These are phyloP conservation scores for Thermomyces lanuginosus DNA, from an alignment of 2,329 filamentous ascomycete species.

Conservation along the genomic window DNA sequence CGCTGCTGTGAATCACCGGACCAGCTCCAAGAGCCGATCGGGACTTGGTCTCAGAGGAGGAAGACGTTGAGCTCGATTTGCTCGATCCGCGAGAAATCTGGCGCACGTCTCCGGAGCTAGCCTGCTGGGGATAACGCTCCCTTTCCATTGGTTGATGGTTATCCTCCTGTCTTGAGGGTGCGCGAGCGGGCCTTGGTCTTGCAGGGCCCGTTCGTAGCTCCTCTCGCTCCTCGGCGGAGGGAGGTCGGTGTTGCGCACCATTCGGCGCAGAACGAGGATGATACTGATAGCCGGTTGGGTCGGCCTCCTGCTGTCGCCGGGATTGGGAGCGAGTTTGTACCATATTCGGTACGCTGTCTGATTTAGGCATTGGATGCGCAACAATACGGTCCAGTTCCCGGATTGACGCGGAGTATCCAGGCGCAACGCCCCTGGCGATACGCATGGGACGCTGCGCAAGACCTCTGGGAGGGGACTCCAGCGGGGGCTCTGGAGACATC, in stretches of 20 bases:
- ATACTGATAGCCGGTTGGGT: too few relatives aligned
- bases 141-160: slow-evolving; percentile 1
- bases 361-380: slow-evolving; percentile 15
- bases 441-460: slow-evolving; percentile 26
- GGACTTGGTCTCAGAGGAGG: slow-evolving; percentile 12
- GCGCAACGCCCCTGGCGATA: slow-evolving; percentile 18
- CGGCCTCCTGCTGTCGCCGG: slow-evolving; percentile 18
- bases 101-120: not conserved
- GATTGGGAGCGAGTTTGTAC: slow-evolving; percentile 29
- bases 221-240: slow-evolving; percentile 10
- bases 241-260: slow-evolving; percentile 10
- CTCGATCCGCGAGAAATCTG: slow-evolving; percentile 8
- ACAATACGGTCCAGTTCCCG: slow-evolving; percentile 16
- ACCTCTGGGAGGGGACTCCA: slow-evolving; percentile 14
- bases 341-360: slow-evolving; percentile 17
- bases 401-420: slow-evolving; percentile 18
- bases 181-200: slow-evolving; percentile 1
- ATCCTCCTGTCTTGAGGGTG: slow-evolving; percentile 5
- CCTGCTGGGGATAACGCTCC: slow-evolving; percentile 6
- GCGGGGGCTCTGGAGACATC: slow-evolving; percentile 2
- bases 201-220: not conserved
- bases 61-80: slow-evolving; percentile 16
- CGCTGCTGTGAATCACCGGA: slow-evolving; percentile 23
- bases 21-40: slow-evolving; percentile 21
- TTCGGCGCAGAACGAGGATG: too few relatives aligned